Evolutionary conservation across 1,284 basidiomycete species (phyloP).

Genomic region (Boletus coffeatus): DNA sequence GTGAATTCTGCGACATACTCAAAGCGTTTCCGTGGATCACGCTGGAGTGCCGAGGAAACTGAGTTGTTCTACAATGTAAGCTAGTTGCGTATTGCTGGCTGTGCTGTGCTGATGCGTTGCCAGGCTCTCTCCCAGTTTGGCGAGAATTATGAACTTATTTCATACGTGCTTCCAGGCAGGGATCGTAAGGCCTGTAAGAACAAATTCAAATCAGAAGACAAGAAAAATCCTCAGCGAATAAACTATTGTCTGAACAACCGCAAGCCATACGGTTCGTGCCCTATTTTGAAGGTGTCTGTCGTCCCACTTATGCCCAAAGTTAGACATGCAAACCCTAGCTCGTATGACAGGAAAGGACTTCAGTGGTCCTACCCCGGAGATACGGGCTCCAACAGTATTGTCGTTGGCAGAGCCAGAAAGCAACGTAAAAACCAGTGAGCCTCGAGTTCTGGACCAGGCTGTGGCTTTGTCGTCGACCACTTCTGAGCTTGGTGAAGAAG

Average conservation of each 20-base stretch:
- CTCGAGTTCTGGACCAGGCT: not conserved
- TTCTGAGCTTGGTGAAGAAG: conserved; percentile 23
- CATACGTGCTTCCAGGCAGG: conserved; percentile 79
- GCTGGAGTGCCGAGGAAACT: conserved; percentile 84
- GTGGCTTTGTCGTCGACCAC: conserved; percentile 4
- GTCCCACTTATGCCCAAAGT: conserved; percentile 2
- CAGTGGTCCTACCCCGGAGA: conserved; percentile 70
- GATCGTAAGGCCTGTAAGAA: conserved; percentile 85
- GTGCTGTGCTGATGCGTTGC: conserved; percentile 3
- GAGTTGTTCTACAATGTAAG: conserved; percentile 80
- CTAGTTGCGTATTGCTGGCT: conserved; percentile 6
- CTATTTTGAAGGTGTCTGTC: not conserved
- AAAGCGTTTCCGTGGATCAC: conserved; percentile 67
- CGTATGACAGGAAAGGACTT: conserved; percentile 79
- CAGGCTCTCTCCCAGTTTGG: conserved; percentile 85
- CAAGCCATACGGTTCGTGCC: conserved; percentile 57
- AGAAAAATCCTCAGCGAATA: conserved; percentile 65
- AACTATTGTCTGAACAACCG: conserved; percentile 62
- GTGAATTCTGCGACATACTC: conserved; percentile 81
- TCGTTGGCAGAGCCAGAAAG: conserved; percentile 23
- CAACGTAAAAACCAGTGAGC: not conserved
- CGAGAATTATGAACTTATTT: conserved; percentile 89
- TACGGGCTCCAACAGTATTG: conserved; percentile 43
- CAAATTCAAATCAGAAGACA: conserved; percentile 88
- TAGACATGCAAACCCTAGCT: conserved; percentile 64